Conservation (phyloP, 495 filamentous ascomycete species). For the Beverwykella pulmonaria region DNA sequence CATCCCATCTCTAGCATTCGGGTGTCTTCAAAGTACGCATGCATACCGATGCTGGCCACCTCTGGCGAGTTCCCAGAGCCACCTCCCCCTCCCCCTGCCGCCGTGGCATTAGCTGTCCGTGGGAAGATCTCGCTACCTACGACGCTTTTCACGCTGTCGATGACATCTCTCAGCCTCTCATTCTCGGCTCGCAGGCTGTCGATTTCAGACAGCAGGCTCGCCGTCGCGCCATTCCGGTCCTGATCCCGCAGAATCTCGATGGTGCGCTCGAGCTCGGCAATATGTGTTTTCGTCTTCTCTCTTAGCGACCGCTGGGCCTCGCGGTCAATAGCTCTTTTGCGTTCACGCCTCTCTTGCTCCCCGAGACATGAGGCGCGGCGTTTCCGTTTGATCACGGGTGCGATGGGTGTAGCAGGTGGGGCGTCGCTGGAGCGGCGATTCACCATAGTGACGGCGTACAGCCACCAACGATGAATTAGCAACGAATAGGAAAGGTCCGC, state of each 20-base stretch:
- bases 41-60: conserved; percentile 11
- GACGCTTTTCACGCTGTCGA: conserved; percentile 33
- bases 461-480: neutral
- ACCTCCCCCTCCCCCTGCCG: neutral
- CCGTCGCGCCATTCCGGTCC: conserved; percentile 33
- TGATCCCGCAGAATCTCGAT: conserved; percentile 36
- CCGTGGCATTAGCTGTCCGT: neutral
- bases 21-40: neutral
- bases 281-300: conserved; percentile 36
- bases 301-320: conserved; percentile 33
- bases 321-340: conserved; percentile 34
- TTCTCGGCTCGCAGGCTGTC: conserved; percentile 29
- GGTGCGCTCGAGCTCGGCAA: conserved; percentile 34
- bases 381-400: conserved; percentile 28
- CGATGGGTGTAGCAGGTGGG: conserved; percentile 18
- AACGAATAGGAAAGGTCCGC: neutral
- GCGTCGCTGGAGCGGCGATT: conserved; percentile 32
- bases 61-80: conserved; percentile 1
- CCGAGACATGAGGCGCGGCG: conserved; percentile 31
- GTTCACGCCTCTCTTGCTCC: conserved; percentile 35
- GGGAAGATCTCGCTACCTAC: conserved; percentile 24
- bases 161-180: conserved; percentile 33
- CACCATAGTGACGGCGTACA: conserved; percentile 12
- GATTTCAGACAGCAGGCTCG: conserved; percentile 28
- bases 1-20: neutral